Percentiles rank a stretch among this genome's conserved stretches.
Evolutionary conservation across 306 rosid species (phyloP).

Genomic region (Pueraria montana): DNA sequence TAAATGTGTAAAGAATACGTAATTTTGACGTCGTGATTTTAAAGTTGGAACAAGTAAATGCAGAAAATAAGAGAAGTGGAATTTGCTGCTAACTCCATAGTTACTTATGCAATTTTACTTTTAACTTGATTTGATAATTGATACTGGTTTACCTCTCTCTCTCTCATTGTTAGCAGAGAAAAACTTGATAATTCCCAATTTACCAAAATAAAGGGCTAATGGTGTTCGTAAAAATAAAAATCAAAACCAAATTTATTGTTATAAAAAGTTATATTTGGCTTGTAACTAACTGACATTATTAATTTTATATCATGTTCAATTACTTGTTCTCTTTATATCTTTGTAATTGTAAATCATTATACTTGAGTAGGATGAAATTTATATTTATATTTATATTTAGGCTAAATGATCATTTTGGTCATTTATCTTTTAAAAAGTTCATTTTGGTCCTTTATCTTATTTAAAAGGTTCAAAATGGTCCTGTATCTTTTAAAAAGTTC

Average conservation of each 20-base stretch:
- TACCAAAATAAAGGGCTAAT: neutral
- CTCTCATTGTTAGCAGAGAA: constrained; percentile 4
- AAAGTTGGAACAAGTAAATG: neutral
- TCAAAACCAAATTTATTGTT: neutral
- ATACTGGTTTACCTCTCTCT: neutral
- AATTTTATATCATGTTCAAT: constrained; percentile 24
- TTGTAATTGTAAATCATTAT: constrained; percentile 18
- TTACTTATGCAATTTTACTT: neutral
- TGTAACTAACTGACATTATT: constrained; percentile 16
- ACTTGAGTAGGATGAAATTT: constrained; percentile 3
- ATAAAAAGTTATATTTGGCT: neutral
- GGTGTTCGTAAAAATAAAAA: constrained; percentile 8
- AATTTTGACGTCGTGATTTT: neutral
- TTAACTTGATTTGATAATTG: neutral
- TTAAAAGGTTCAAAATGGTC: too few species aligned
- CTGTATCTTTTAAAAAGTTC: too few species aligned
- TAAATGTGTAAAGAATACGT: neutral
- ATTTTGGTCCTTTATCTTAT: too few species aligned
- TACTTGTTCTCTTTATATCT: constrained; percentile 26
- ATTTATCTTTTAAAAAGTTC: too few species aligned
- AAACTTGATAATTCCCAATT: constrained; percentile 1
- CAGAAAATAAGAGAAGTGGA: neutral
- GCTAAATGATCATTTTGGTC: too few species aligned
- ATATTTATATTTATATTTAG: too few species aligned
- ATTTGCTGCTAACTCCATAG: neutral